Conservation (phyloP, 192 early-diverging fungal species). For the Oehlia diaphana region DNA sequence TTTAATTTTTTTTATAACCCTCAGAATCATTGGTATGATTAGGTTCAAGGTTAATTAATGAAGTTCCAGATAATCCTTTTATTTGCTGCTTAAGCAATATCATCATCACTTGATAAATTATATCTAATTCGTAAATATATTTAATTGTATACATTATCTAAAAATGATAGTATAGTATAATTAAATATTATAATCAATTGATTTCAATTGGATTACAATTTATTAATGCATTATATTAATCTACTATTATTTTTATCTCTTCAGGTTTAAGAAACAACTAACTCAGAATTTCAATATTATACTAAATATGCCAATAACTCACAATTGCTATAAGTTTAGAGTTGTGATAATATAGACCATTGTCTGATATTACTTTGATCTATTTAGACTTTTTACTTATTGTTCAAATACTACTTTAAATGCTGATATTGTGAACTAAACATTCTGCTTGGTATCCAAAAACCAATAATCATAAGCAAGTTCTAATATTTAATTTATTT, state of each 20-base stretch:
- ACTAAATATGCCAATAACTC: not conserved
- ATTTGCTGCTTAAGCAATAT: too few species aligned
- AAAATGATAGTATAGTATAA: too few species aligned
- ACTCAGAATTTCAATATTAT: not conserved
- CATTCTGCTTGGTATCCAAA: not conserved
- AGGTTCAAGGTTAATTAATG: too few species aligned
- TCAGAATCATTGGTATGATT: too few species aligned
- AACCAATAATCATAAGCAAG: not conserved
- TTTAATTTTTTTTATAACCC: too few species aligned
- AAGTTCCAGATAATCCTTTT: too few species aligned
- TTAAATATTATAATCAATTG: too few species aligned
- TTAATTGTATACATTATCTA: too few species aligned
- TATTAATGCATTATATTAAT: not conserved
- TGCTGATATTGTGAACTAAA: not conserved
- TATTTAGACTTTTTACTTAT: not conserved
- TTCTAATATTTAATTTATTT: not conserved
- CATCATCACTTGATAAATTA: too few species aligned
- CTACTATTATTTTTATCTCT: not conserved
- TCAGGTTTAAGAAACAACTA: not conserved
- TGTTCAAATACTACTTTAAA: not conserved
- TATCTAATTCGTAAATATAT: too few species aligned
- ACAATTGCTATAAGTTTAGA: not conserved
- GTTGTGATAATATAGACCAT: not conserved
- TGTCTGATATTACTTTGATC: slow-evolving; percentile 7
- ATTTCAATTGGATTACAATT: not conserved